Evolutionary conservation across 2,329 filamentous ascomycete species (phyloP), one percentile per base, ranked within the genome.

Genomic region (Neodidymelliopsis sp.): DNA sequence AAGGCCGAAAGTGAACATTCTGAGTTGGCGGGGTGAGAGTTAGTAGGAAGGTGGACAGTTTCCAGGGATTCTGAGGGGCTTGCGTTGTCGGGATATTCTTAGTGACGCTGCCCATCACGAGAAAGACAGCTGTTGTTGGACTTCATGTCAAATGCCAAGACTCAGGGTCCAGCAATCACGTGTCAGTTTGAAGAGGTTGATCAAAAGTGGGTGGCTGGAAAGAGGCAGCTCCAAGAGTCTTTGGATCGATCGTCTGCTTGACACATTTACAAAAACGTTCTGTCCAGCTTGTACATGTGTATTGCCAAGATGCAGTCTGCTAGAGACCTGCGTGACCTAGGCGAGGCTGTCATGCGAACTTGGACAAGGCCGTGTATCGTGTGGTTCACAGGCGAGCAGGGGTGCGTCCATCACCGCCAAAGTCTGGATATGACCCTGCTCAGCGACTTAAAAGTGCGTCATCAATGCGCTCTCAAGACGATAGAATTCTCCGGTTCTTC

Each of bases 1-100:
- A 46, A 86, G 79, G 52, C 80, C 82, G 71, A 87, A 86, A 77
- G 92, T 82, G 57, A 91, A 79, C 87, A 90, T 90, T 37, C 33
- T 60, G 49, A 12, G 10, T 13, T 23, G 7, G 18, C 13, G 15
- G 16, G 2, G 16, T 16, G 13, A 13, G n/a, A 16, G 7, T 9
- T 8, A 6, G 20, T 20, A 19, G 2, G 3, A 8, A 6, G 20
- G 4, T 4, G 5, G 15, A 10, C 6, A 22, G 8, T 5, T 27
- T 4, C 6, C 4, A 13, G 4, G 4, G 10, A 7, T n/a, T 16
- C 12, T 30, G 27, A 24, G n/a, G 16, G n/a, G 12, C 35, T 23
- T 18, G 12, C 42, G 22, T 15, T 13, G 20, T 22, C 23, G 30
- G 23, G 29, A 27, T 25, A 36, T 30, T 31, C 31, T 46, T 24